Evolutionary conservation across 2,329 filamentous ascomycete species (phyloP).

Genomic region (Botrytis paeoniae): DNA sequence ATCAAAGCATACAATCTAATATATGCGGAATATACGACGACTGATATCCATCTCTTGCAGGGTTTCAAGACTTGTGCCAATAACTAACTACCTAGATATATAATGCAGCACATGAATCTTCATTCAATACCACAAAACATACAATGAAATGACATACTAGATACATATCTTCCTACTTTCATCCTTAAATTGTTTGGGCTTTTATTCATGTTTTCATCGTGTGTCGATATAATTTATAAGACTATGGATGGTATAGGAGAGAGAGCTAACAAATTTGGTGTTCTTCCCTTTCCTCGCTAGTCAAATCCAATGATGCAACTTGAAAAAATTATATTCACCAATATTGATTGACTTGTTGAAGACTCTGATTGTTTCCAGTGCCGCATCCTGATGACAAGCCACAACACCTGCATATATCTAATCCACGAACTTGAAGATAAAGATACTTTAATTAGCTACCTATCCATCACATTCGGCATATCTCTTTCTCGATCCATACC

Average conservation of each 20-base stretch:
- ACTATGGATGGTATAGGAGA: not conserved
- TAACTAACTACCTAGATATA: not conserved
- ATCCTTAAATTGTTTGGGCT: too few relatives aligned
- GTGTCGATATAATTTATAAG: not conserved
- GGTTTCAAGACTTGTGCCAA: not conserved
- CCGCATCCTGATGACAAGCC: not conserved
- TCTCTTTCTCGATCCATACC: not conserved
- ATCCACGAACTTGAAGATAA: not conserved
- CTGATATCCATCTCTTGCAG: not conserved
- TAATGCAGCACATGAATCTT: not conserved
- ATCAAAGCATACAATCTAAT: not conserved
- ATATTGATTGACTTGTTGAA: not conserved
- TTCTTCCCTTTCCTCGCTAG: conserved; percentile 12
- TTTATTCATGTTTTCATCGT: not conserved
- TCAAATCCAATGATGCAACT: not conserved
- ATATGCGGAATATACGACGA: not conserved
- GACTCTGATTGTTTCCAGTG: conserved; percentile 7
- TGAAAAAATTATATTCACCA: conserved; percentile 5
- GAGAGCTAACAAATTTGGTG: not conserved
- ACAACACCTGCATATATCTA: conserved; percentile 2
- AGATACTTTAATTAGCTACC: not conserved
- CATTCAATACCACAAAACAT: not conserved
- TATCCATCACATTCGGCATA: not conserved
- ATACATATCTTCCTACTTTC: not conserved
- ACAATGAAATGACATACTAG: not conserved